Conservation (phyloP, 2,329 filamentous ascomycete genomes). For the Penicillium paneum region DNA sequence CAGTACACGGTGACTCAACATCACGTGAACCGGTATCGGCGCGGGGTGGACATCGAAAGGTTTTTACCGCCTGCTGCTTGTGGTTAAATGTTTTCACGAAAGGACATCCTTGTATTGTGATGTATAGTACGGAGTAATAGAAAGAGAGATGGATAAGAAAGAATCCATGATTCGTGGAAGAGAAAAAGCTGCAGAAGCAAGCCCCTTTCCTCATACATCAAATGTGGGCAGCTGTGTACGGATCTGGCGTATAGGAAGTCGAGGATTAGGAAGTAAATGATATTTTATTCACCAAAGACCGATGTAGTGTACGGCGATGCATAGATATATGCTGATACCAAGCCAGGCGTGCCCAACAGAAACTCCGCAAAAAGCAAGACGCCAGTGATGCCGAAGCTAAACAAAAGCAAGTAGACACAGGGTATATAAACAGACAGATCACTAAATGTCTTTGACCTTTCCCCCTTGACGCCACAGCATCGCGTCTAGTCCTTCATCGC, state of each 20-base stretch:
- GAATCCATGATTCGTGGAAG: too few relatives aligned
- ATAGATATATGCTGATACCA: constrained; percentile 6
- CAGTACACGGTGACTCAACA: constrained; percentile 19
- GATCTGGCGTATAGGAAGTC: background rate
- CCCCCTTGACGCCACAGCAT: constrained; percentile 15
- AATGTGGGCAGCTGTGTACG: background rate
- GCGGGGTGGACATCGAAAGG: constrained; percentile 8
- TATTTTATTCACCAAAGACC: background rate
- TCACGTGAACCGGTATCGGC: constrained; percentile 33
- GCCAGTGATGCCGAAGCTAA: constrained; percentile 21
- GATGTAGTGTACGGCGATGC: background rate
- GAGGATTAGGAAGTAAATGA: background rate
- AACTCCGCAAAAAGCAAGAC: constrained; percentile 15
- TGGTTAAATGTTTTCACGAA: background rate
- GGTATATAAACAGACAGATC: constrained; percentile 7
- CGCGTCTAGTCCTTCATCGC: constrained; percentile 26
- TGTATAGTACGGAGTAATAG: background rate
- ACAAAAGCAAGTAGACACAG: constrained; percentile 7
- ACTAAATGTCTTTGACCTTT: constrained; percentile 34
- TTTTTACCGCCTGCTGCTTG: background rate
- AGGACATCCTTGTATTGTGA: background rate
- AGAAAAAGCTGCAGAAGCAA: background rate
- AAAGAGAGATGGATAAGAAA: too few relatives aligned
- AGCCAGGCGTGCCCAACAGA: constrained; percentile 5
- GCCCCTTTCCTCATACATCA: background rate